Percentiles rank a stretch among this genome's conserved stretches.
Evolutionary conservation across 441 rosid species (phyloP).

Genomic region (Croton laevigatus): DNA sequence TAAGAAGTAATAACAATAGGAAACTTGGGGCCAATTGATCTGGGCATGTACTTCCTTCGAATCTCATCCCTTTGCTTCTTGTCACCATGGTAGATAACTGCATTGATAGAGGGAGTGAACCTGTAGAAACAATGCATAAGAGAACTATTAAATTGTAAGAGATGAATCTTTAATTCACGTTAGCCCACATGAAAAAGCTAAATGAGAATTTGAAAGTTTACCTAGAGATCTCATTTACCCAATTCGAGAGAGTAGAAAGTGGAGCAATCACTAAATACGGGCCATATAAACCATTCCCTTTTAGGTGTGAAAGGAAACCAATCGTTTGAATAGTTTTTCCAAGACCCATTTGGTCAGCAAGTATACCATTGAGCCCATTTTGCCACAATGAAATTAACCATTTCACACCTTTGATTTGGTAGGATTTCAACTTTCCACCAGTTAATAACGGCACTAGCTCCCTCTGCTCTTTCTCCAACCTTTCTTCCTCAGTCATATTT

Average conservation of each 20-base stretch:
- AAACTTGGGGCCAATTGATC: constrained; percentile 65
- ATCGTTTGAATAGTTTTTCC: constrained; percentile 99
- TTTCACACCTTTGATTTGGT: constrained; percentile 93
- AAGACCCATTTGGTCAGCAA: constrained; percentile 99
- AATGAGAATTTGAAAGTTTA: constrained; percentile 21
- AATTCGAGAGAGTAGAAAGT: constrained; percentile 89
- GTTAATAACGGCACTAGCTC: constrained; percentile 86
- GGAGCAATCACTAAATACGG: constrained; percentile 96
- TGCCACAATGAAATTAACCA: constrained; percentile 97
- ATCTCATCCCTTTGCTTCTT: constrained; percentile 65
- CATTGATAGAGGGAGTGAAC: constrained; percentile 70
- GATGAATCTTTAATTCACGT: constrained; percentile 12
- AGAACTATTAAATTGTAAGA: neutral
- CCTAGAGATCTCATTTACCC: constrained; percentile 88
- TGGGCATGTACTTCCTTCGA: constrained; percentile 73
- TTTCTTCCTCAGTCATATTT: constrained; percentile 73
- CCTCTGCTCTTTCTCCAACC: constrained; percentile 68
- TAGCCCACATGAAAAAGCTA: constrained; percentile 10
- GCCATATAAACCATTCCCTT: constrained; percentile 83
- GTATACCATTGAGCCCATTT: constrained; percentile 94
- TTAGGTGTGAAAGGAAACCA: constrained; percentile 86
- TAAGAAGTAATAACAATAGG: constrained; percentile 88
- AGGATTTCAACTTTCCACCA: constrained; percentile 84
- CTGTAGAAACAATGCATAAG: constrained; percentile 33
- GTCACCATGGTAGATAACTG: constrained; percentile 86